Evolutionary conservation across 257 asterid species (phyloP).

Genomic region (Sherardia arvensis): DNA sequence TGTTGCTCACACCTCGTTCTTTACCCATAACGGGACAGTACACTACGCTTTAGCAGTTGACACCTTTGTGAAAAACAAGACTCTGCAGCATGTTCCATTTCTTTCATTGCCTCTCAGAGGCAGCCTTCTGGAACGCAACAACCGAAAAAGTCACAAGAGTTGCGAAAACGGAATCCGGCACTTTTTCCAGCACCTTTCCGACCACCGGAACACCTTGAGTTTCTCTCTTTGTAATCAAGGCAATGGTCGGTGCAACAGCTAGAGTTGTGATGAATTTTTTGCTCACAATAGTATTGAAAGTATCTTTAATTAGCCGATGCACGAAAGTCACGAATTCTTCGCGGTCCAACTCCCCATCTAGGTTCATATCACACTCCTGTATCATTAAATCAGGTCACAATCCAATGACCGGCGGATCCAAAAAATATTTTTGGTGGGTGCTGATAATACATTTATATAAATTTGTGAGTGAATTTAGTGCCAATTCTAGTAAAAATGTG

Average conservation of each 20-base stretch:
- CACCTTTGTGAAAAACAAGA: neutral
- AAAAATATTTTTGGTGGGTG: too few species aligned
- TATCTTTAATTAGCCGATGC: constrained; percentile 47
- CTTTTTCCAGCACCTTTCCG: constrained; percentile 68
- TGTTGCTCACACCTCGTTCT: neutral
- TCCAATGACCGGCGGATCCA: too few species aligned
- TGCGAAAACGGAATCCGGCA: constrained; percentile 76
- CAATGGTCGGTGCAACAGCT: constrained; percentile 87
- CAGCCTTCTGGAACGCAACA: constrained; percentile 57
- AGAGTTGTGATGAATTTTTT: constrained; percentile 60
- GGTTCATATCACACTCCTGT: constrained; percentile 71
- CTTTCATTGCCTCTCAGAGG: constrained; percentile 22
- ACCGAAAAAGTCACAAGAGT: constrained; percentile 65
- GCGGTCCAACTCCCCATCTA: constrained; percentile 72
- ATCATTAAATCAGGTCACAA: neutral
- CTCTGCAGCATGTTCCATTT: neutral
- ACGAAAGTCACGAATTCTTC: constrained; percentile 66
- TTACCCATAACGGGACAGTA: neutral
- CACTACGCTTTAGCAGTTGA: neutral
- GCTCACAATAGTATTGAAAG: constrained; percentile 47
- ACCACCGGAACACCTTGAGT: constrained; percentile 81
- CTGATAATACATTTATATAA: too few species aligned
- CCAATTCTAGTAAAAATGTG: too few species aligned
- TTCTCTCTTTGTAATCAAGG: constrained; percentile 62
- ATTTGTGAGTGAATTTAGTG: too few species aligned